Base-by-base conservation (phyloP, 306 rosid species). In the Cucurbita argyrosperma region DNA sequence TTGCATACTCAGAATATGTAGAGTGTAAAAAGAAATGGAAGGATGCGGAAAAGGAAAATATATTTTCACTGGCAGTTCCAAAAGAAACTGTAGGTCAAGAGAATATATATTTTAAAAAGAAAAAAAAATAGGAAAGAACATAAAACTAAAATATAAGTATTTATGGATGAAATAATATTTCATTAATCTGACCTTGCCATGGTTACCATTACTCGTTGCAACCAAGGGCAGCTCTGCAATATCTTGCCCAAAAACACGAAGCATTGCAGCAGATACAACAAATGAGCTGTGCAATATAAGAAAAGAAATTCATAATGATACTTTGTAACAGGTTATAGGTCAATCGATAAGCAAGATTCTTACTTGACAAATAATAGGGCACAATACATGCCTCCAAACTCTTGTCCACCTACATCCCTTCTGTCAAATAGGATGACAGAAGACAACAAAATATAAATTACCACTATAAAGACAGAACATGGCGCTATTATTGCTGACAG, bases 161-260 rank as follows among this genome's bases (percentile, higher is more conserved):
- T 30, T 26, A 26, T 26, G 26, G 26, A 26, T 26, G 26, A 26
- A 26, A 26, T 26, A 26, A 26, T 26, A 26, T 26, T 47, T 21
- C 11, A 12, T 7, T 42, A 5, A 18, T 71, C 57, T 63, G 79
- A 91, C 99, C 99, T 91, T 91, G 70, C 97, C 97, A 71, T 90
- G 99, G 89, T 84, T 82, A 79, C 82, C 86, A 60, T 84, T 80
- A 76, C 95, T 81, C 12, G 99, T 91, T 15, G 99, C 97, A 77
- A 94, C 94, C 83, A 94, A 78, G 16, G 99, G 99, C 11, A 94
- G 90, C 76, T 94, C 99, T 19, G 99, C 99, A 80, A 91, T 75
- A 76, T 89, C 96, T 68, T 74, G 80, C 61, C 95, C 96, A 75
- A 89, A 91, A 77, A 91, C 87, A 54, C 97, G 88, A 80, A 94